phyloP scores from a whole-genome alignment of 306 rosid genomes.

The Oemleria cerasiformis region DNA sequence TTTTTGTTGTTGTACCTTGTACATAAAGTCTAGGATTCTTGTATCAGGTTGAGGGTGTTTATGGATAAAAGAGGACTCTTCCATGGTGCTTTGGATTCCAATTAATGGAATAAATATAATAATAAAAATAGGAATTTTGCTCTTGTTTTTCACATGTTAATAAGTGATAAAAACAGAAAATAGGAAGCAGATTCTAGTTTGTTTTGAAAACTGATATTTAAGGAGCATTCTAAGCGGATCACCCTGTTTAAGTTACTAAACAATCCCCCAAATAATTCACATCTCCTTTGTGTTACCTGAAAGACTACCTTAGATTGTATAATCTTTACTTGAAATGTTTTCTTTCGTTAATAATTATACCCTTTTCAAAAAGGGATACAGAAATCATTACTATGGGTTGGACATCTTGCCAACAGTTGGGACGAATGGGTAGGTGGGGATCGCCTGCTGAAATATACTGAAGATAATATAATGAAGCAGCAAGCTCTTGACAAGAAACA shows the following conservation, averaged over 20 bases:
- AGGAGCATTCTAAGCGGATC: no score
- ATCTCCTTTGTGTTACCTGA: not conserved
- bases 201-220: not conserved
- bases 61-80: not conserved
- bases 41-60: not conserved
- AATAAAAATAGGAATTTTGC: not conserved
- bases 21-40: not conserved
- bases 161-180: not conserved
- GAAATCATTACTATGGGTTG: slow-evolving; percentile 59
- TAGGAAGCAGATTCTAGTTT: not conserved
- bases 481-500: slow-evolving; percentile 64
- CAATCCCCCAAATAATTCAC: not conserved
- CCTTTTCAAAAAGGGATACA: slow-evolving; percentile 49
- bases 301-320: slow-evolving; percentile 8
- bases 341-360: slow-evolving; percentile 42
- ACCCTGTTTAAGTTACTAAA: not conserved
- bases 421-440: slow-evolving; percentile 91
- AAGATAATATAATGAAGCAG: slow-evolving; percentile 71
- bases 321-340: slow-evolving; percentile 14
- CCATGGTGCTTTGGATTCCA: not conserved
- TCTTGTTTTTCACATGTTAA: not conserved
- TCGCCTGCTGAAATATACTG: slow-evolving; percentile 70
- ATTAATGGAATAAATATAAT: not conserved
- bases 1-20: not conserved
- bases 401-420: slow-evolving; percentile 94